Base-by-base conservation (phyloP, 2,329 filamentous ascomycete species). In the Trichoderma koningii region DNA sequence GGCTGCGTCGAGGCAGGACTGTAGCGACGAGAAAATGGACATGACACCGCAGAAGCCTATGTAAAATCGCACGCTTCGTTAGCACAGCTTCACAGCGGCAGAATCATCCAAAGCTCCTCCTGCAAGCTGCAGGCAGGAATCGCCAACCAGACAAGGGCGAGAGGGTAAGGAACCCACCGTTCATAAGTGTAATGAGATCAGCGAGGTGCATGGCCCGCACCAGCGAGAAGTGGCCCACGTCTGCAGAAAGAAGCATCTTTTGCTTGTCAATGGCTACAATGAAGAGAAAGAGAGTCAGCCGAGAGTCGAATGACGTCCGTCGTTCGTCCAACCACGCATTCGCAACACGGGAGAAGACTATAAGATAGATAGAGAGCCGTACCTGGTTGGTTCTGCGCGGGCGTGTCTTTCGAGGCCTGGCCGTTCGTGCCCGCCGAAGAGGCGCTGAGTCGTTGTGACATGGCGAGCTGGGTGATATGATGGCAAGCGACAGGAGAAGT, bases 1-100 rank as follows among this genome's bases (percentile, higher is more conserved):
- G 9, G 89, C 84, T 69, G 89, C 86, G 68, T 88, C 89, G 68
- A 96, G 85, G 77, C 91, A 95, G 83, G 98, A 98, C 70, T 93
- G 91, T 80, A 99, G 86, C 26, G 93, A 97, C 52, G 93, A 93
- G 80, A 98, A 93, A 74, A 99, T 87, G 75, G 94, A 97, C 89
- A 97, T 94, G 77, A 97, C 87, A 69, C 92, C 92, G 79, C 92
- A 95, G 77, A 93, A 90, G 69, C 91, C 90, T 73, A 65, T 23
- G 26, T 19, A 30, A 41, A 42, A 57, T 44, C 26, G 19, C 55
- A 64, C 30, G 45, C 21, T 42, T 45, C 45, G 38, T 66, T 44
- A 67, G 66, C 64, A 61, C 45, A 19, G n/a, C 26, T 17, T 4
- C 41, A 30, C 47, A 38, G n/a, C n/a, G 5, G 3, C 28, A 30